Evolutionary conservation across 208 protist species (phyloP), one percentile per base, ranked within the genome.

Genomic region (Leishmania guyanensis): DNA sequence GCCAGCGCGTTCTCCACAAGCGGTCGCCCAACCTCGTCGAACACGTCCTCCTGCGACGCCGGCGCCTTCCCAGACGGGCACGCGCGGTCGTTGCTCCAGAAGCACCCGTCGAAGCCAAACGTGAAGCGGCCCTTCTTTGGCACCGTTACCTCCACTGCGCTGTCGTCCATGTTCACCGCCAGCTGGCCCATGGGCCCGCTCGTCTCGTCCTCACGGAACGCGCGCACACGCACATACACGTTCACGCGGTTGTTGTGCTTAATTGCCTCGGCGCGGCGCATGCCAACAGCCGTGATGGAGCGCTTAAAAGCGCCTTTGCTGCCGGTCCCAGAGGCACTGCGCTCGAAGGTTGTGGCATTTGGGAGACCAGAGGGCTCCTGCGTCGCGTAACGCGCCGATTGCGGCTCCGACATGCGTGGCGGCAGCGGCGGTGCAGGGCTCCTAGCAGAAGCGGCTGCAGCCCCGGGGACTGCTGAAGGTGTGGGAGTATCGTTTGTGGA

Each of bases 61-160:
- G 86, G 87, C 29, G 68, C 17, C 82, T 94, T 91, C 17, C 86
- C 87, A 26, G 80, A 82, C 39, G 84, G 78, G 62, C 78, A 79
- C 72, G 92, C 82, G 58, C 86, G 81, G 76, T 98, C 88, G 80
- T 93, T 94, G 76, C 92, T 98, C 91, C 94, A 98, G 91, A 98
- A 98, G 86, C 89, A 96, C 33, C 97, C 93, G 86, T 99, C 97
- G 82, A 98, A 98, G 14, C 89, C 91, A 84, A 98, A 99, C 12
- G 86, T 86, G 84, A 93, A 93, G 51, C 78, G 74, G 51, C 90
- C 89, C 84, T 95, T 95, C 82, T 93, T 90, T 39, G 91, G 90
- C 56, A 95, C 93, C 33, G 81, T 69, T 39, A 97, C 86, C 58
- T 91, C 87, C 60, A 95, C 91, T 43, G 88, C 93, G 33, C 91